Evolutionary conservation across 1,284 basidiomycete genomes (phyloP), one percentile per base, ranked within the genome.

Genomic region (Leccinum subspadiceum): DNA sequence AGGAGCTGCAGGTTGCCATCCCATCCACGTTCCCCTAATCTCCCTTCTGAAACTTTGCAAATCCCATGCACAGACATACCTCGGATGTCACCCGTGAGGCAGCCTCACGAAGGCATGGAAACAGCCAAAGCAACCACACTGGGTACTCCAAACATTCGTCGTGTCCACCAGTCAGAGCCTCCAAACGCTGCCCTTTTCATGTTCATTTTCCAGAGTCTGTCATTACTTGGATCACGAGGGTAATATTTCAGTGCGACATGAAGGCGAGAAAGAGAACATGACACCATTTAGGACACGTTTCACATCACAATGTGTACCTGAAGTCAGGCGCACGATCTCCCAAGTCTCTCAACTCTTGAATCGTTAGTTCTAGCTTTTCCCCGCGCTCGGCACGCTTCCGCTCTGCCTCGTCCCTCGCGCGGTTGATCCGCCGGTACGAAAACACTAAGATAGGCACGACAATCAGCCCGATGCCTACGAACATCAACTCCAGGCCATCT

Each of bases 401-500:
- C 61, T 72, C 64, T 1, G 70, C 65, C 26, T 65, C 69, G 53
- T 82, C 82, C 50, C 83, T 73, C 53, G 71, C 70, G 3, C 67
- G 69, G 69, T 91, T 91, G 66, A 86, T 85, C 17, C 79, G 76
- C 39, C 58, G 77, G 67, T 90, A 89, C 2, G 75, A 60, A 5
- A 82, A 54, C 0, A 84, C 79, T 20, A 81, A 76, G 17, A 81
- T 68, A 0, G 84, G 82, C 0, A 84, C 67, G 51, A 68, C 67
- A 39, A 88, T 76, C 64, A 87, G 76, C 0, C 89, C 87, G 48
- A 90, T 82, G 2, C 79, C 81, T 31, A 88, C 78, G 61, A 90
- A 86, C 79, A 86, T 87, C 35, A 90, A 70, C 68, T 86, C 85
- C n/a, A 87, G 60, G 2, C 75, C 85, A 67, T 89, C 87, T 89